Evolutionary conservation across 2,329 filamentous ascomycete species (phyloP).

Genomic region (Fusarium anthophilum): DNA sequence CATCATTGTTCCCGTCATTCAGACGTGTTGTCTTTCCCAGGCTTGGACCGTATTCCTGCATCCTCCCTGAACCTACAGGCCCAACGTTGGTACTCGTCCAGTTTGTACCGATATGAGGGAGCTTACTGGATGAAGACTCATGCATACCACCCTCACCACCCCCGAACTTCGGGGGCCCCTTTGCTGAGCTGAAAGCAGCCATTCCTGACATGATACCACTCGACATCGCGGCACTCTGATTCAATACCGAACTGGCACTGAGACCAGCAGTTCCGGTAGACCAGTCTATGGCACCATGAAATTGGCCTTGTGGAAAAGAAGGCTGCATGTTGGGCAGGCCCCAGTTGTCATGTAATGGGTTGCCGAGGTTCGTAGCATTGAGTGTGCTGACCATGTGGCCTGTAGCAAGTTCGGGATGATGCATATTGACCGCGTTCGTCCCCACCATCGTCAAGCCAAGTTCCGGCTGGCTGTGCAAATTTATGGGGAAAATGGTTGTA

Average conservation of each 20-base stretch:
- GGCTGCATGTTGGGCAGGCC: conserved; percentile 37
- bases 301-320: conserved; percentile 28
- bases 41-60: conserved; percentile 46
- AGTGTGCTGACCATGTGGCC: conserved; percentile 16
- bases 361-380: conserved; percentile 41
- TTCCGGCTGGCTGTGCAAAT: conserved; percentile 33
- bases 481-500: conserved; percentile 42
- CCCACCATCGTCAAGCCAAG: conserved; percentile 44
- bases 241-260: conserved; percentile 43
- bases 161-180: conserved; percentile 9
- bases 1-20: conserved; percentile 21
- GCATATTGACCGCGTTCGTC: conserved; percentile 43
- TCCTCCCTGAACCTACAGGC: conserved; percentile 44
- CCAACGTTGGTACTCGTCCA: conserved; percentile 23
- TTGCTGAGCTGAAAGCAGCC: conserved; percentile 17
- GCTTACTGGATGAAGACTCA: not conserved
- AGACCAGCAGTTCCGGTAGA: conserved; percentile 41
- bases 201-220: conserved; percentile 39
- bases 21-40: conserved; percentile 40
- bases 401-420: conserved; percentile 25
- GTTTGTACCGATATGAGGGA: conserved; percentile 8
- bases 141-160: not conserved
- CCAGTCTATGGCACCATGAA: conserved; percentile 43
- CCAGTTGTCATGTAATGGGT: conserved; percentile 43
- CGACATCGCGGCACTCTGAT: conserved; percentile 39